These are phyloP conservation scores for Talaromyces piceae DNA, from an alignment of 2,329 filamentous ascomycete species.

Conservation along the genomic window DNA sequence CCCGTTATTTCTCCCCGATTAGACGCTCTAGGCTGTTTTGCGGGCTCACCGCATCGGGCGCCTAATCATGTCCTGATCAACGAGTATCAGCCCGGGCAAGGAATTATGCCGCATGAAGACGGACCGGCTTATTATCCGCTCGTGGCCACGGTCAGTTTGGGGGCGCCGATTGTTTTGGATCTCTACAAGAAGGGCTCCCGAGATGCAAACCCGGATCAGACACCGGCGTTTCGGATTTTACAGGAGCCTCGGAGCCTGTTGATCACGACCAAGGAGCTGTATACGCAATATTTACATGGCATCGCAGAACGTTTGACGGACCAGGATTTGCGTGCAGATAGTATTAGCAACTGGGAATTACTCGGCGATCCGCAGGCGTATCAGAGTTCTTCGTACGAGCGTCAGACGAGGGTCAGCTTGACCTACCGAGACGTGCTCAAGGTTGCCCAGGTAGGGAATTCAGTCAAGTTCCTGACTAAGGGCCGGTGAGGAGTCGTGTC, in stretches of 20 bases:
- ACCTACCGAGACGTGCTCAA: constrained; percentile 78
- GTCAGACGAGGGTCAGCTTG: constrained; percentile 50
- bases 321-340: constrained; percentile 48
- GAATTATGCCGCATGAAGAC: constrained; percentile 98
- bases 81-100: constrained; percentile 77
- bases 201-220: constrained; percentile 23
- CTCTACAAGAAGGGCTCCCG: constrained; percentile 51
- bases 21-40: constrained; percentile 44
- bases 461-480: constrained; percentile 48
- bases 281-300: constrained; percentile 53
- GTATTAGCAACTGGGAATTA: constrained; percentile 52
- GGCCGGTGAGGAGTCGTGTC: constrained; percentile 17
- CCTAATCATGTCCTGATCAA: constrained; percentile 94
- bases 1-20: constrained; percentile 58
- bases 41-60: constrained; percentile 59
- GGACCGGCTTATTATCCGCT: constrained; percentile 78
- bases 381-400: constrained; percentile 36
- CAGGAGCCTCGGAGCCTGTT: constrained; percentile 74
- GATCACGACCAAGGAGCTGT: constrained; percentile 48
- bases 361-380: constrained; percentile 37
- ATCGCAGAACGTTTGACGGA: constrained; percentile 55
- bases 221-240: constrained; percentile 53
- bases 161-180: constrained; percentile 68
- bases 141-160: constrained; percentile 85
- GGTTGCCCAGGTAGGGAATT: constrained; percentile 65